Base-by-base conservation (phyloP, 495 filamentous ascomycete species). In the Gamarada debralockiae region DNA sequence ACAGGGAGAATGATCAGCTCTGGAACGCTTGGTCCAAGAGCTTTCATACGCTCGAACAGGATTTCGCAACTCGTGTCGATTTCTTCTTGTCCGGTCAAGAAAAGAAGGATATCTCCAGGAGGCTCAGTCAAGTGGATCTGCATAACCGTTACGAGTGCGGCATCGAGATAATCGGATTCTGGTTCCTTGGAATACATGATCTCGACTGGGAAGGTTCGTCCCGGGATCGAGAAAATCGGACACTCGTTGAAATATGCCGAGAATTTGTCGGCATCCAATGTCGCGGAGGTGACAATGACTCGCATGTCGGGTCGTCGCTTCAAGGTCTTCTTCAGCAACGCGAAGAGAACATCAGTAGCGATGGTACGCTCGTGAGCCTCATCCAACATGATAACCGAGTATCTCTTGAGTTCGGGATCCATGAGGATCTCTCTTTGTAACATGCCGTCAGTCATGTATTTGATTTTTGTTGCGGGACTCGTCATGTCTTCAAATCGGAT, bases 391-490 rank as follows among this genome's bases (percentile, higher is more conserved):
- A 99, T 97, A 49, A 95, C 89, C 2, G 88, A 91, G 59, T 99
- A 99, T 59, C 84, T 81, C 65, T 79, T 87, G 39, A 97, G 69
- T 60, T 92, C 82, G 0, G 91, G 88, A 63, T 97, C 95, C 24
- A 97, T 73, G 14, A 99, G 73, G 53, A 97, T 89, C 68, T 99
- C 95, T 70, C 93, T 74, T 70, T 97, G 85, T 60, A 99, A 80
- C 87, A 97, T 99, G 68, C 93, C 93, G 57, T 99, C 93, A 12
- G 93, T 99, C 92, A 97, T 97, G 70, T 97, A 99, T 71, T 97
- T 97, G 73, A 99, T 97, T 65, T 84, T 85, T 12, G 93, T 98
- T 13, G 88, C 83, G 1, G 90, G 84, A 56, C 84, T 87, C 0
- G 93, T 96, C 62, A 83, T 87, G 62, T 99, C 95, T 63, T 99